Percentiles rank a stretch among this genome's conserved stretches.
Conservation (phyloP, 164 flowering plant genomes). For the Vitis cinerea region DNA sequence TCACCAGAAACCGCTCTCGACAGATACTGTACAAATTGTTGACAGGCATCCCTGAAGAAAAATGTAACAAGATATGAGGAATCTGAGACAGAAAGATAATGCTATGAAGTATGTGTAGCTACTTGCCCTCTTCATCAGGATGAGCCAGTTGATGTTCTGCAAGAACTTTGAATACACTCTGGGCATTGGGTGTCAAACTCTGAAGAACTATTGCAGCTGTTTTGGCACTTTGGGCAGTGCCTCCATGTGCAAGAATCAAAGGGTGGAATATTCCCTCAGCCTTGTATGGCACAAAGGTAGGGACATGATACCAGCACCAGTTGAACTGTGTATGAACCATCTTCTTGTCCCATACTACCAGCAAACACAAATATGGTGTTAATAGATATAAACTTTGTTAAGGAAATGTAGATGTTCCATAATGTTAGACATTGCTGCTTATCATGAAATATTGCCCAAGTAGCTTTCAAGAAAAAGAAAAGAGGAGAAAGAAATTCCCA, state of each 20-base stretch:
- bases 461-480: too few relatives aligned
- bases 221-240: conserved; percentile 71
- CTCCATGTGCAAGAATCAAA: conserved; percentile 70
- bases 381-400: background rate
- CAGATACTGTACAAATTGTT: conserved; percentile 58
- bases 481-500: background rate
- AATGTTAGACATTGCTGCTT: background rate
- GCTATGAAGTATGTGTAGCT: background rate
- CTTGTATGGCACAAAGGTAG: conserved; percentile 88
- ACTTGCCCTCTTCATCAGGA: conserved; percentile 84
- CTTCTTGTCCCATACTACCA: conserved; percentile 97
- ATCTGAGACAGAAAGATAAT: background rate
- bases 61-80: background rate
- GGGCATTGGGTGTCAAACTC: conserved; percentile 98
- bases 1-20: conserved; percentile 73
- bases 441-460: too few relatives aligned
- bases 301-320: conserved; percentile 96
- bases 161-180: conserved; percentile 85
- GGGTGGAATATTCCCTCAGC: conserved; percentile 79
- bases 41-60: conserved; percentile 67
- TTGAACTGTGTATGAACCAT: conserved; percentile 93
- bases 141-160: conserved; percentile 83
- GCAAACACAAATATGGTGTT: conserved; percentile 3
- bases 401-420: background rate
- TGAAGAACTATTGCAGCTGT: conserved; percentile 87